Conservation (phyloP, 805 yeast species). For the Wickerhamomyces canadensis region DNA sequence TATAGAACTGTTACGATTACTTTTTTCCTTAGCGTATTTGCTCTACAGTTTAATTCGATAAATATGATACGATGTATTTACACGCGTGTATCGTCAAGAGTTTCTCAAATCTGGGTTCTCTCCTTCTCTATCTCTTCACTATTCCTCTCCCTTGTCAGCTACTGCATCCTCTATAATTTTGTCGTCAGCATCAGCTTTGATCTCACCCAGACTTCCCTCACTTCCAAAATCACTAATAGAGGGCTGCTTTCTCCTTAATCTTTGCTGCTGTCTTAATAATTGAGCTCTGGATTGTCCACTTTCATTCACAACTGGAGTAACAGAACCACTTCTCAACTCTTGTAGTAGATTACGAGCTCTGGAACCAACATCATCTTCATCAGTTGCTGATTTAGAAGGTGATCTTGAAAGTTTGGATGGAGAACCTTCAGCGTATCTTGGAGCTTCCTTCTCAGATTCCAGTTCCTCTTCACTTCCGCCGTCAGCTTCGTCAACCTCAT, state of each 20-base stretch:
- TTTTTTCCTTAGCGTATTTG: too few relatives aligned
- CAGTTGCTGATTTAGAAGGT: conserved; percentile 15
- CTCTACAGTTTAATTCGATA: too few relatives aligned
- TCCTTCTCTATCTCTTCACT: too few relatives aligned
- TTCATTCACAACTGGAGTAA: conserved; percentile 22
- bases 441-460: conserved; percentile 14
- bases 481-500: conserved; percentile 7
- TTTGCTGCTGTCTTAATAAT: conserved; percentile 37
- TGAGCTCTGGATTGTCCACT: conserved; percentile 35
- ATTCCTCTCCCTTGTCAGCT: too few relatives aligned
- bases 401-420: conserved; percentile 11
- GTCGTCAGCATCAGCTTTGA: background rate
- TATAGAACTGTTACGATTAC: too few relatives aligned
- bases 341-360: conserved; percentile 61
- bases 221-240: background rate
- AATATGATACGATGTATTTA: too few relatives aligned
- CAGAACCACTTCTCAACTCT: conserved; percentile 41
- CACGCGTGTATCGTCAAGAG: too few relatives aligned
- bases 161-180: background rate
- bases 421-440: conserved; percentile 6
- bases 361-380: conserved; percentile 40
- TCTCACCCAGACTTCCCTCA: background rate
- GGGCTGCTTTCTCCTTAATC: conserved; percentile 22
- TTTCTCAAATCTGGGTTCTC: too few relatives aligned
- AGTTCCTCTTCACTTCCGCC: conserved; percentile 10